Conservation (phyloP, 768 basidiomycete genomes). For the Russula sp. region DNA sequence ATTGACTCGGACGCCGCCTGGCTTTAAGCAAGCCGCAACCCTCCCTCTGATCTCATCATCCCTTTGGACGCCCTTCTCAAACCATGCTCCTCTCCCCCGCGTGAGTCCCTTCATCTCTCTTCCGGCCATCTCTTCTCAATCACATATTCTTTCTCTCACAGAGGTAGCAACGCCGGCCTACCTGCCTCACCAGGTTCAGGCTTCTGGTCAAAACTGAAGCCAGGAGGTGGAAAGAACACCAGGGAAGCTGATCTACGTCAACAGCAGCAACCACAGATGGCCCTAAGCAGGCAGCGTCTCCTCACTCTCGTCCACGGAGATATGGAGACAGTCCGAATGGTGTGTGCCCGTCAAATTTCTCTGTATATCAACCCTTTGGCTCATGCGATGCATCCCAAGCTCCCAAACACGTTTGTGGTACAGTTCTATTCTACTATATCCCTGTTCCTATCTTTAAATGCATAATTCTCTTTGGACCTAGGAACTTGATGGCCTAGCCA, state of each 20-base stretch:
- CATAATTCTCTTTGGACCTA: conserved; percentile 34
- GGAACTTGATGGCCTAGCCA: conserved; percentile 78
- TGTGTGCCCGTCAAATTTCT: conserved; percentile 34
- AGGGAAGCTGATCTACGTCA: conserved; percentile 64
- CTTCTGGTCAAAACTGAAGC: conserved; percentile 67
- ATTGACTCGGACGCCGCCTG: conserved; percentile 10
- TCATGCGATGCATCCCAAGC: conserved; percentile 40
- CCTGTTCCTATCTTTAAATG: conserved; percentile 5
- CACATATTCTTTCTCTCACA: conserved; percentile 42
- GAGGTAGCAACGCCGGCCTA: conserved; percentile 64
- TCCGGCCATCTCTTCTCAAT: conserved; percentile 32
- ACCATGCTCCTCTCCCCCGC: conserved; percentile 79
- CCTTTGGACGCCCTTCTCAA: conserved; percentile 24
- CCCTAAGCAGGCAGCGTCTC: conserved; percentile 68
- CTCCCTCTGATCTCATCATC: conserved; percentile 14
- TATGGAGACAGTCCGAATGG: conserved; percentile 83
- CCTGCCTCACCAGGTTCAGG: conserved; percentile 45
- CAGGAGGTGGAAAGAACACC: conserved; percentile 35
- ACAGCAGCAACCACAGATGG: conserved; percentile 52
- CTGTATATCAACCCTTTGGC: background rate
- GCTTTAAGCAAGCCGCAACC: conserved; percentile 9
- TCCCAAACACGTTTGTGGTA: conserved; percentile 66
- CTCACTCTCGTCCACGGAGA: conserved; percentile 80
- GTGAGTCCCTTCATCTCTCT: conserved; percentile 44
- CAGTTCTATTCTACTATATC: conserved; percentile 32